phyloP scores from a whole-genome alignment of 2,329 filamentous ascomycete genomes.

The Aspergillus ustus region DNA sequence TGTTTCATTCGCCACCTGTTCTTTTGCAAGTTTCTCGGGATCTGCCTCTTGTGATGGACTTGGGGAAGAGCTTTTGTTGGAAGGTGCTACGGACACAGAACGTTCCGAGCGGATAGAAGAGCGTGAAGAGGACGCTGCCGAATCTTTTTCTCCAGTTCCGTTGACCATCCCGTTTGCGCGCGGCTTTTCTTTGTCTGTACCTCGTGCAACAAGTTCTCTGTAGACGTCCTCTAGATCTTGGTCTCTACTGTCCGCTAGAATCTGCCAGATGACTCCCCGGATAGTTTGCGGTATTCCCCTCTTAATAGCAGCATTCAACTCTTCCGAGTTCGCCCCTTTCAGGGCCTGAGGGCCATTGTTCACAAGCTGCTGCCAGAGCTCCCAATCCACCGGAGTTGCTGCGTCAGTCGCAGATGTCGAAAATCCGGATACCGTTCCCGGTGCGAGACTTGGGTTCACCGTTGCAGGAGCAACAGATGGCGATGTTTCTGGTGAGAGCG shows the following conservation, averaged over 20 bases:
- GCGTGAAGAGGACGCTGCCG: conserved; percentile 70
- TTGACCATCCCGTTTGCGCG: conserved; percentile 59
- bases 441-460: conserved; percentile 73
- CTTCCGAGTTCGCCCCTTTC: conserved; percentile 82
- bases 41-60: conserved; percentile 66
- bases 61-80: conserved; percentile 57
- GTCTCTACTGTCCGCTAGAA: conserved; percentile 92
- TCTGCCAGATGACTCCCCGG: conserved; percentile 98
- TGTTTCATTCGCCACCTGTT: conserved; percentile 65
- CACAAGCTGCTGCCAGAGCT: conserved; percentile 94
- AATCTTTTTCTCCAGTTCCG: conserved; percentile 67
- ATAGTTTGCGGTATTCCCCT: conserved; percentile 94
- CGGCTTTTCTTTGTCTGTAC: conserved; percentile 77
- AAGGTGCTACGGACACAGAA: conserved; percentile 65
- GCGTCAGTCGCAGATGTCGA: conserved; percentile 70
- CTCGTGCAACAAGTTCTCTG: conserved; percentile 75
- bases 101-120: conserved; percentile 83
- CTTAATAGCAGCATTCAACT: conserved; percentile 87
- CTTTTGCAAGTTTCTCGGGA: conserved; percentile 67
- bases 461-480: conserved; percentile 61
- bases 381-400: conserved; percentile 86
- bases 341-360: conserved; percentile 92
- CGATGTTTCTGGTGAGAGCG: conserved; percentile 36
- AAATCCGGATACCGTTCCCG: conserved; percentile 83
- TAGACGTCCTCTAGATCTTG: conserved; percentile 89